Evolutionary conservation across 345 rosid species (phyloP).

Genomic region (Cardamine chenopodiifolia): DNA sequence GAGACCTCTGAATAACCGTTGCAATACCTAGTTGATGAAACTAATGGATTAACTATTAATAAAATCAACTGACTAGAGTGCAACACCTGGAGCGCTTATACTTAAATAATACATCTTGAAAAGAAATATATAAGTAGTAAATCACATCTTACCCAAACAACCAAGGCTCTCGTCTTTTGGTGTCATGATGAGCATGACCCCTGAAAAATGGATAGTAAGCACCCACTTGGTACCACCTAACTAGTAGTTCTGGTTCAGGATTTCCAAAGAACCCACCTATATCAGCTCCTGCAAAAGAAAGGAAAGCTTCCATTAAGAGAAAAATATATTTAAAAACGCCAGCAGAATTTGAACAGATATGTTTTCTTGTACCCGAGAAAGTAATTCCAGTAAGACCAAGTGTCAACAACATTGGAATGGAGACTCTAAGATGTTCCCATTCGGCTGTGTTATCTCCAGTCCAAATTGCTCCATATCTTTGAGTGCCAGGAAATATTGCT

Average conservation of each 20-base stretch:
- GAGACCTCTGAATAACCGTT: conserved; percentile 2
- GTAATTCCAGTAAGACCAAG: conserved; percentile 87
- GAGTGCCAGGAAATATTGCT: conserved; percentile 95
- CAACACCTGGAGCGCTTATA: neutral
- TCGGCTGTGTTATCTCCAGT: conserved; percentile 97
- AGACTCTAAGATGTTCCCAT: conserved; percentile 96
- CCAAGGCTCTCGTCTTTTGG: conserved; percentile 99
- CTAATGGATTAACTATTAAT: neutral
- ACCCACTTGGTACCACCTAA: conserved; percentile 99
- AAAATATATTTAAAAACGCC: neutral
- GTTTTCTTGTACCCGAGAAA: conserved; percentile 64
- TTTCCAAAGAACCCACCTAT: conserved; percentile 98
- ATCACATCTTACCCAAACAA: conserved; percentile 72
- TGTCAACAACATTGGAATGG: conserved; percentile 92
- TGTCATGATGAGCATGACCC: conserved; percentile 98
- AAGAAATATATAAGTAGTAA: neutral
- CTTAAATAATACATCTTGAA: neutral
- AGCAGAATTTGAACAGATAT: neutral
- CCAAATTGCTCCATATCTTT: conserved; percentile 97
- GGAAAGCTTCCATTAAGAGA: conserved; percentile 6
- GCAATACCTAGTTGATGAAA: conserved; percentile 11
- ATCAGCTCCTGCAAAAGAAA: conserved; percentile 75
- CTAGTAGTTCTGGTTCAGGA: conserved; percentile 86
- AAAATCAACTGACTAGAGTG: conserved; percentile 4
- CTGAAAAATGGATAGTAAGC: conserved; percentile 98